Conservation (phyloP, 208 protist genomes). For the Crithidia bombi region DNA sequence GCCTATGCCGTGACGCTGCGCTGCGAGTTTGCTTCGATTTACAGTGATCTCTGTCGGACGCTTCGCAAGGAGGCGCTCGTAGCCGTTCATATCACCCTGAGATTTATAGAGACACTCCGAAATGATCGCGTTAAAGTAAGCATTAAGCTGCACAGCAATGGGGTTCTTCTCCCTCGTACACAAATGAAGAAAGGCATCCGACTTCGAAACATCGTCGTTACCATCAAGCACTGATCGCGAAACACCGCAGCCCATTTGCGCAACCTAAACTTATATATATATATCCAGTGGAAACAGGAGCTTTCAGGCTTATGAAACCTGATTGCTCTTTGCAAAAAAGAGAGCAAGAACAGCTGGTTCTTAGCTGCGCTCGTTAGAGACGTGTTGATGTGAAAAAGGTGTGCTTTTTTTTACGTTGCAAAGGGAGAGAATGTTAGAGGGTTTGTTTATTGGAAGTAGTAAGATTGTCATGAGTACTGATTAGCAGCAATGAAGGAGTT, state of each 20-base stretch:
- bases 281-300: neutral
- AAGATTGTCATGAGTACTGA: no score
- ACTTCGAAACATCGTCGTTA: slow-evolving; percentile 25
- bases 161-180: slow-evolving; percentile 20
- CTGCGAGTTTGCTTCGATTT: slow-evolving; percentile 17
- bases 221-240: slow-evolving; percentile 18
- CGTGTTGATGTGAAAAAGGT: no score
- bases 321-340: no score
- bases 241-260: slow-evolving; percentile 21
- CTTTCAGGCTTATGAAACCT: no score
- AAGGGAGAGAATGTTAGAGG: neutral
- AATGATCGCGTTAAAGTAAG: slow-evolving; percentile 26
- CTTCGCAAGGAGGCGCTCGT: slow-evolving; percentile 25
- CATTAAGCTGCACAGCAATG: slow-evolving; percentile 24
- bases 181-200: slow-evolving; percentile 22
- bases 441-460: no score
- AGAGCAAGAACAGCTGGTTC: no score
- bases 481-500: no score
- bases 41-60: slow-evolving; percentile 19
- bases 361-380: no score
- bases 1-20: slow-evolving; percentile 21
- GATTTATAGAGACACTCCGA: slow-evolving; percentile 36
- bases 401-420: neutral
- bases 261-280: neutral
- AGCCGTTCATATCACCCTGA: slow-evolving; percentile 26